phyloP scores from a whole-genome alignment of 2,329 filamentous ascomycete species.

The Diaporthe caulivora region DNA sequence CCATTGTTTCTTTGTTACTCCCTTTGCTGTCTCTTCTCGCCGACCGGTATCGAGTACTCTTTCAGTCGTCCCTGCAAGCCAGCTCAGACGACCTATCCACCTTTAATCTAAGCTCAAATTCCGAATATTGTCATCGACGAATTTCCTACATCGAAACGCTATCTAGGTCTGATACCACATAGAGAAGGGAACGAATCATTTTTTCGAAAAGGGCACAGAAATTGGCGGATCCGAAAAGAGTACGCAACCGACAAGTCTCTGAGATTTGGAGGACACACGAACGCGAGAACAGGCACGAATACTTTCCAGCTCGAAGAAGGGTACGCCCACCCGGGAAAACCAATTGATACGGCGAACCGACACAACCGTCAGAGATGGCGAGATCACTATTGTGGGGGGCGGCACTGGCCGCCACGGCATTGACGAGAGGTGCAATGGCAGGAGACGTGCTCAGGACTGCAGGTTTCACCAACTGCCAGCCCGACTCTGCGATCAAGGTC shows the following conservation, averaged over 20 bases:
- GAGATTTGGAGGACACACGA: constrained; percentile 1
- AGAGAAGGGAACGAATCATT: constrained; percentile 36
- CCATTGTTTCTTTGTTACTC: constrained; percentile 44
- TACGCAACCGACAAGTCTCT: constrained; percentile 28
- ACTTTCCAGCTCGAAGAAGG: constrained; percentile 27
- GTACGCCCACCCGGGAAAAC: neutral
- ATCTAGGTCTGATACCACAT: constrained; percentile 39
- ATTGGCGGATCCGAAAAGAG: constrained; percentile 31
- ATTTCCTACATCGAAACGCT: constrained; percentile 34
- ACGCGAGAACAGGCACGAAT: constrained; percentile 18
- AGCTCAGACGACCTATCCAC: constrained; percentile 39
- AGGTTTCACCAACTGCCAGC: constrained; percentile 82
- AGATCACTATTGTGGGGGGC: constrained; percentile 41
- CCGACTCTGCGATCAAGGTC: constrained; percentile 72
- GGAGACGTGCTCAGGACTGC: constrained; percentile 82
- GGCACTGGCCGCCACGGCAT: constrained; percentile 51
- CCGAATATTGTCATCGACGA: constrained; percentile 33
- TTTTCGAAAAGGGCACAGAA: constrained; percentile 31
- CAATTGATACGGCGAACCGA: constrained; percentile 4
- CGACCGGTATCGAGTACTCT: constrained; percentile 41
- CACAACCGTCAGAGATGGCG: constrained; percentile 42
- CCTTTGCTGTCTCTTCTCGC: constrained; percentile 39
- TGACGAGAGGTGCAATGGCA: constrained; percentile 66
- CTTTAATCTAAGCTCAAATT: constrained; percentile 37
- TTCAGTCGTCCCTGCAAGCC: constrained; percentile 38